These are phyloP conservation scores for Chaetothyriales sp. DNA, from an alignment of 2,329 filamentous ascomycete species.

Conservation along the genomic window DNA sequence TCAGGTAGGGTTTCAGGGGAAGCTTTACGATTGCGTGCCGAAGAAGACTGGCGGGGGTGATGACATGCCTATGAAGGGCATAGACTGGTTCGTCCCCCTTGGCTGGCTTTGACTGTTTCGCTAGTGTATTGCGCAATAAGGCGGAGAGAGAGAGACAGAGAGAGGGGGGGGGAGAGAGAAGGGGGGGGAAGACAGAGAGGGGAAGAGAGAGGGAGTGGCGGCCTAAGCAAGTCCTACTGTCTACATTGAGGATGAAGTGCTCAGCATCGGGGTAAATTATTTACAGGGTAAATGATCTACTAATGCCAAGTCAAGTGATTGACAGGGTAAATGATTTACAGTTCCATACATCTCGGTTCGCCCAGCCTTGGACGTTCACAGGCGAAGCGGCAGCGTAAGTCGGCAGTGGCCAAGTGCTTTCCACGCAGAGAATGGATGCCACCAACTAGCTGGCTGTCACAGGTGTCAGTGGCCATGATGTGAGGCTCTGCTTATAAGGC, in stretches of 20 bases:
- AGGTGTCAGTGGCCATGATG: too few species aligned
- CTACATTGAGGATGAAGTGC: background rate
- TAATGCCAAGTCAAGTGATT: too few species aligned
- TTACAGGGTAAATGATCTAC: background rate
- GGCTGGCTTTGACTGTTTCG: background rate
- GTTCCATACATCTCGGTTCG: background rate
- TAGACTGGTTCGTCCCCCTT: background rate
- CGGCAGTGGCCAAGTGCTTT: background rate
- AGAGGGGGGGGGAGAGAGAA: too few species aligned
- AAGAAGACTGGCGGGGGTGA: background rate
- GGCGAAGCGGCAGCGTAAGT: background rate
- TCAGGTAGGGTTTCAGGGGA: background rate
- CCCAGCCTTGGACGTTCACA: background rate
- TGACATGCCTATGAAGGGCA: background rate
- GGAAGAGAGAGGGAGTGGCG: too few species aligned
- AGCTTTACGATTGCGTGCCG: background rate
- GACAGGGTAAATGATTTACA: background rate
- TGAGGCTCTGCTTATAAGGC: background rate
- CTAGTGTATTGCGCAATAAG: background rate
- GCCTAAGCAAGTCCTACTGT: background rate
- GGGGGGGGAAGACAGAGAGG: too few species aligned
- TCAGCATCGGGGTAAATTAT: background rate
- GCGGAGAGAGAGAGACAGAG: too few species aligned
- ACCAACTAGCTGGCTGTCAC: too few species aligned
- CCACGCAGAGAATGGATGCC: too few species aligned